Percentiles rank a stretch among this genome's conserved stretches.
These are phyloP conservation scores for Coemansia sp. DNA, from an alignment of 192 early-diverging fungal genomes.

Conservation along the genomic window DNA sequence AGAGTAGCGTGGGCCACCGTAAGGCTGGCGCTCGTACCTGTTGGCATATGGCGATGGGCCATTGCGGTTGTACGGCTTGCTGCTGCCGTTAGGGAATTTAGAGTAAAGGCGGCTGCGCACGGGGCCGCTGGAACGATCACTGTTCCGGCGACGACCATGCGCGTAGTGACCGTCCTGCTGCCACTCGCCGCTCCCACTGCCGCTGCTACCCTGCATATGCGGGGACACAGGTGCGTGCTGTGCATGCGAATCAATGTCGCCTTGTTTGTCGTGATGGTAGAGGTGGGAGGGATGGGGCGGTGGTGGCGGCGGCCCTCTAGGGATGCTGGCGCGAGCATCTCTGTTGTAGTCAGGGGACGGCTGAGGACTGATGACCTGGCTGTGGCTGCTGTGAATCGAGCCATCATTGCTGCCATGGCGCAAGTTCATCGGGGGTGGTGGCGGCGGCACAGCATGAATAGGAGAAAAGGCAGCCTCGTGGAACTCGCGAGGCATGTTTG, in stretches of 20 bases:
- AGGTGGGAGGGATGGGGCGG: neutral
- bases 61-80: no score
- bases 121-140: neutral
- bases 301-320: no score
- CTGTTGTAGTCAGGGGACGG: neutral
- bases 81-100: no score
- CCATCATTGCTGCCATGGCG: neutral
- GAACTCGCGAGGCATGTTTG: conserved; percentile 1
- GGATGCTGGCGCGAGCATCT: neutral
- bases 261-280: neutral
- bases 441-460: neutral
- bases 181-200: no score
- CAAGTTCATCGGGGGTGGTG: neutral
- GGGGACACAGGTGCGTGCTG: neutral
- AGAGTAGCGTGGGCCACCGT: no score
- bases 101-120: neutral
- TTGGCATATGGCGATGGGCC: no score
- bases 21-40: no score
- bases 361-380: conserved; percentile 1
- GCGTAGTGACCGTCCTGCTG: neutral
- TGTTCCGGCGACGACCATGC: conserved; percentile 2
- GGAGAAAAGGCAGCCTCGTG: neutral
- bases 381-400: conserved; percentile 1
- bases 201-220: neutral
- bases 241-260: neutral